Conservation (phyloP, 148 eudicot genomes). For the Silene latifolia region DNA sequence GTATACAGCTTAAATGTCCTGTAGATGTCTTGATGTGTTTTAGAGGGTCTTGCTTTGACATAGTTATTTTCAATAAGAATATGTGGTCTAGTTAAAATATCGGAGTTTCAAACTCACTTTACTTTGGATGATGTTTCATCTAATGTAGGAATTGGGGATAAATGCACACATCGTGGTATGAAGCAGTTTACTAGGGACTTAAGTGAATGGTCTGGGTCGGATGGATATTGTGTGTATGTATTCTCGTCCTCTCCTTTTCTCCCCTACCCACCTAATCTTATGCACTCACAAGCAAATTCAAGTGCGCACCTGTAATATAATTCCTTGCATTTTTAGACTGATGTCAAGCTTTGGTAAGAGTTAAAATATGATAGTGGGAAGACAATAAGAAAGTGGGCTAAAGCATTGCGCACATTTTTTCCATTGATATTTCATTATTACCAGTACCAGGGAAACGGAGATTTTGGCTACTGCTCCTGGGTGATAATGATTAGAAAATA, state of each 20-base stretch:
- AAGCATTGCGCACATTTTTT: too few species aligned
- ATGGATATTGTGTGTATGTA: constrained; percentile 82
- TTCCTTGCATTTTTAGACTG: too few species aligned
- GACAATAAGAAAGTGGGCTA: too few species aligned
- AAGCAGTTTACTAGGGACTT: constrained; percentile 52
- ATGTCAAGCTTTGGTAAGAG: too few species aligned
- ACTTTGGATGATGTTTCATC: constrained; percentile 16
- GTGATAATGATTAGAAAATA: too few species aligned
- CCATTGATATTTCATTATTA: too few species aligned
- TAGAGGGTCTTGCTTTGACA: background rate
- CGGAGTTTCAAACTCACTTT: background rate
- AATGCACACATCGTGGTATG: constrained; percentile 66
- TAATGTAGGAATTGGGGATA: constrained; percentile 74
- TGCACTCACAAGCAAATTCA: too few species aligned
- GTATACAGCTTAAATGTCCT: too few species aligned
- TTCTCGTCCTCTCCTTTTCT: background rate
- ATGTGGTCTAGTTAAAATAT: background rate
- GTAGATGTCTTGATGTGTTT: background rate
- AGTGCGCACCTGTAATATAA: too few species aligned
- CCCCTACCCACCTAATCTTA: background rate
- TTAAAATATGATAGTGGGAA: too few species aligned
- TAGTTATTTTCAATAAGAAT: background rate
- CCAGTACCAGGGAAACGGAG: too few species aligned
- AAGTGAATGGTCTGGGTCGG: constrained; percentile 59
- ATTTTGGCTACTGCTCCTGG: too few species aligned